Evolutionary conservation across 495 filamentous ascomycete species (phyloP).

Genomic region (Halenospora varia): DNA sequence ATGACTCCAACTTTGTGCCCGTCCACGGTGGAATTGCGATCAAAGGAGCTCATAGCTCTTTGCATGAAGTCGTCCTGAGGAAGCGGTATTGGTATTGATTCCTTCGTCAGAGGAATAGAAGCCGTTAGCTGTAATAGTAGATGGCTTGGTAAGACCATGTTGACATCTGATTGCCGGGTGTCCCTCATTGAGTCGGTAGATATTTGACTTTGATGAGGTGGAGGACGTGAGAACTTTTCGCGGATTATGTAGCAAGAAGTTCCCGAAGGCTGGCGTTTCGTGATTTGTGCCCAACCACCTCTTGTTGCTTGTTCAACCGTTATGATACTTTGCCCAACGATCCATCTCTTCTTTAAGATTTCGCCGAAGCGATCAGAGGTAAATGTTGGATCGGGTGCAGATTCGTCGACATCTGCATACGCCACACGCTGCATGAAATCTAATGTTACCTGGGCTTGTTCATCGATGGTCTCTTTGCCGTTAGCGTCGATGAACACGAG

Average conservation of each 20-base stretch:
- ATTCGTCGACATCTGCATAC: conserved; percentile 77
- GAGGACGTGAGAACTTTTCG: conserved; percentile 63
- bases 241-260: conserved; percentile 74
- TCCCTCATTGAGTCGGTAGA: conserved; percentile 45
- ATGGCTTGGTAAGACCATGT: conserved; percentile 71
- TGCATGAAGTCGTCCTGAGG: conserved; percentile 78
- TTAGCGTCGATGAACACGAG: conserved; percentile 69
- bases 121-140: conserved; percentile 77
- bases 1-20: conserved; percentile 94
- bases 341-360: conserved; percentile 73
- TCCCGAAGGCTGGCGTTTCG: conserved; percentile 78
- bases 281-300: conserved; percentile 73
- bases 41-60: conserved; percentile 74
- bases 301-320: conserved; percentile 75
- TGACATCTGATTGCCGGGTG: conserved; percentile 36
- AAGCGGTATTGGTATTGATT: conserved; percentile 66
- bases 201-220: conserved; percentile 59
- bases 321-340: conserved; percentile 82
- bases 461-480: conserved; percentile 74
- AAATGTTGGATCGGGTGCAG: conserved; percentile 61
- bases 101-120: conserved; percentile 57
- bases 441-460: conserved; percentile 88
- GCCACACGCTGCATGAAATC: conserved; percentile 94
- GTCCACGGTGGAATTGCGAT: conserved; percentile 86
- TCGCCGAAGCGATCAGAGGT: conserved; percentile 58